Conservation (phyloP, 495 filamentous ascomycete genomes). For the Aspergillus homomorphus region DNA sequence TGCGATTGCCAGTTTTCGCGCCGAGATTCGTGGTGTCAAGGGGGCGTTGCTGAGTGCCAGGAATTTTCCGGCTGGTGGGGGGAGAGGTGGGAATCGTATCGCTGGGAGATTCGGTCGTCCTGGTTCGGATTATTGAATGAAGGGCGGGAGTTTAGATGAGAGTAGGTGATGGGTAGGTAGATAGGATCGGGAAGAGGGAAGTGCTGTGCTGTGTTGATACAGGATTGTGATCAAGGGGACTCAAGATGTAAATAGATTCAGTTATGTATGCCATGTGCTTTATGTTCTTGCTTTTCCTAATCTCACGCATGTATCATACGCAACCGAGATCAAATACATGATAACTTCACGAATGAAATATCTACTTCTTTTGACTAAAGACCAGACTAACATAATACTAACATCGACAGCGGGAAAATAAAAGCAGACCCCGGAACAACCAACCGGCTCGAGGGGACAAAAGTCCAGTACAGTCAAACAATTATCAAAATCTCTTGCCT, state of each 20-base stretch:
- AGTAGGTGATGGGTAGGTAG: no score
- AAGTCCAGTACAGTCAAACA: conserved; percentile 6
- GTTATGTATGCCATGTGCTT: no score
- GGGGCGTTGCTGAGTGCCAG: conserved; percentile 81
- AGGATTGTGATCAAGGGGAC: no score
- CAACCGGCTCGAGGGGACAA: background rate
- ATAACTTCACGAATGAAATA: background rate
- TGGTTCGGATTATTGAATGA: background rate
- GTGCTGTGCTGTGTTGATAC: no score
- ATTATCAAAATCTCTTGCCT: conserved; percentile 3
- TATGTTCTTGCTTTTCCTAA: no score
- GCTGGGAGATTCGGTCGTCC: conserved; percentile 4
- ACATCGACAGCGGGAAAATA: conserved; percentile 22
- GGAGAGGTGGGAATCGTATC: conserved; percentile 27
- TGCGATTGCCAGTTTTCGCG: conserved; percentile 71
- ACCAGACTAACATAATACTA: conserved; percentile 18
- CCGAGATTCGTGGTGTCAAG: conserved; percentile 89
- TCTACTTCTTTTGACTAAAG: background rate
- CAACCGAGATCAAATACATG: background rate
- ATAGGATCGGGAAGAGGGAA: no score
- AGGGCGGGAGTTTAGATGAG: background rate
- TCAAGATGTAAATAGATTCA: no score
- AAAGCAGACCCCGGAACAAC: background rate
- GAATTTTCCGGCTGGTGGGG: conserved; percentile 54
- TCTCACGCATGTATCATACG: background rate